Conservation (phyloP, 2,329 filamentous ascomycete genomes). For the Macrophomina phaseolina region DNA sequence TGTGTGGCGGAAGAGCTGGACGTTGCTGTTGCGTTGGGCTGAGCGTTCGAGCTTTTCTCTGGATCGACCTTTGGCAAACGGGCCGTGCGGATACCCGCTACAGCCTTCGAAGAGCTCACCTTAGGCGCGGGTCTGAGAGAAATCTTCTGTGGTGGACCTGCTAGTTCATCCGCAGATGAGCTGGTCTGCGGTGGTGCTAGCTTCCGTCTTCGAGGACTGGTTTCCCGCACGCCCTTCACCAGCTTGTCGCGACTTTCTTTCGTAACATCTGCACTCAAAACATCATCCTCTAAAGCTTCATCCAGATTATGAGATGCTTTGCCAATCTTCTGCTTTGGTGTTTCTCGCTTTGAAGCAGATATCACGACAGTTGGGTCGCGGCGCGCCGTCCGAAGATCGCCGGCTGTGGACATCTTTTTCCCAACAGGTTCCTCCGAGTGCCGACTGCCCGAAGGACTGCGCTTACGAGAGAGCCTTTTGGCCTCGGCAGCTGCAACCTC, state of each 20-base stretch:
- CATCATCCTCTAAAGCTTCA: not conserved
- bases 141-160: not conserved
- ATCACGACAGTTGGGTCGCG: not conserved
- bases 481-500: constrained; percentile 20
- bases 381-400: not conserved
- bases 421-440: not conserved
- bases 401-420: not conserved
- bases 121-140: not conserved
- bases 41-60: not conserved
- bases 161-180: constrained; percentile 7
- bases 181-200: not conserved
- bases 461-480: not conserved
- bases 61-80: not conserved
- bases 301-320: not conserved
- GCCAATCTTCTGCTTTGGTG: not conserved
- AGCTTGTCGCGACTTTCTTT: constrained; percentile 8
- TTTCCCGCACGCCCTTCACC: constrained; percentile 3
- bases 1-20: not conserved
- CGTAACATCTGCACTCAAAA: not conserved
- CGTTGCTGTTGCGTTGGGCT: not conserved
- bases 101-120: not conserved
- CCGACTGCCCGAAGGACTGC: not conserved
- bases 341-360: not conserved
- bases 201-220: not conserved
- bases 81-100: not conserved